phyloP scores from a whole-genome alignment of 2,329 filamentous ascomycete species.

The Sphaerostilbella broomeana region DNA sequence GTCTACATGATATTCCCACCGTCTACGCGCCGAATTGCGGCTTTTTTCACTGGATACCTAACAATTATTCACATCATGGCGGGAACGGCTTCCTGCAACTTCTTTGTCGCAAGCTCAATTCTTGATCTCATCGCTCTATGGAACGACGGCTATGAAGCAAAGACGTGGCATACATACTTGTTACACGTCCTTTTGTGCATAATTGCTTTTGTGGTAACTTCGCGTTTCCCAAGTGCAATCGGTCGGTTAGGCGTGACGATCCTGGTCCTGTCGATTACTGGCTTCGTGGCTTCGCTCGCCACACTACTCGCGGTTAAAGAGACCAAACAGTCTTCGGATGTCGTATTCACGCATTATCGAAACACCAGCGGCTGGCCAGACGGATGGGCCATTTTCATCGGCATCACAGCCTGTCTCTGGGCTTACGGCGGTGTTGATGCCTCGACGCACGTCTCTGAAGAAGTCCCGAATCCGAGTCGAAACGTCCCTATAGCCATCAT shows the following conservation, averaged over 20 bases:
- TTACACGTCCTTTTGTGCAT: conserved; percentile 20
- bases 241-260: conserved; percentile 19
- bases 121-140: conserved; percentile 19
- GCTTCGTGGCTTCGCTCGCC: conserved; percentile 20
- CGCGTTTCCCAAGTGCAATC: conserved; percentile 19
- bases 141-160: conserved; percentile 16
- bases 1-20: conserved; percentile 21
- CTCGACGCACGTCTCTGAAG: conserved; percentile 19
- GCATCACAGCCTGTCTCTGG: conserved; percentile 20
- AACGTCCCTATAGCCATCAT: conserved; percentile 22
- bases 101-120: conserved; percentile 20
- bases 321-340: conserved; percentile 15
- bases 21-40: conserved; percentile 18
- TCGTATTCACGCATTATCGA: conserved; percentile 19
- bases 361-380: conserved; percentile 22
- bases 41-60: conserved; percentile 21
- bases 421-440: conserved; percentile 20
- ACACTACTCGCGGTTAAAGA: conserved; percentile 18
- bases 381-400: conserved; percentile 20
- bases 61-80: conserved; percentile 23
- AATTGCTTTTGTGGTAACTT: conserved; percentile 17
- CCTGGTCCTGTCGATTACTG: conserved; percentile 19
- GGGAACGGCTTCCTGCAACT: conserved; percentile 20
- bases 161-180: conserved; percentile 22
- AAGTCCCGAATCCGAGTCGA: conserved; percentile 21